Conservation (phyloP, 257 asterid species). For the Solanum sejunctum region DNA sequence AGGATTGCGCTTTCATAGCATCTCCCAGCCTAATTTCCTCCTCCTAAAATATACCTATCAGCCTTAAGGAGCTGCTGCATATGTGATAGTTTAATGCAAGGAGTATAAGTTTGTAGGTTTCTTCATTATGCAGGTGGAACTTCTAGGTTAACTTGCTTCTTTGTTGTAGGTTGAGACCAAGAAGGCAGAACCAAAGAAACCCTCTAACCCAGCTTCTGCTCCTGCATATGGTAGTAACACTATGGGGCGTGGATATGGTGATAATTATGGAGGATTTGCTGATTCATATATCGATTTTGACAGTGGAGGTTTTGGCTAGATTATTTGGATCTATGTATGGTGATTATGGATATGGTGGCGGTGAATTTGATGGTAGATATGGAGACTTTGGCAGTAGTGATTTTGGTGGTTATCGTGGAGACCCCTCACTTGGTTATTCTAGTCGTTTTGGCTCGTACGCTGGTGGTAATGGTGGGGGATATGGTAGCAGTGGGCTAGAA, state of each 20-base stretch:
- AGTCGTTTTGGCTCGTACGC: conserved; percentile 75
- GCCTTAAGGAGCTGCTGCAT: not conserved
- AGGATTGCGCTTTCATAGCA: not conserved
- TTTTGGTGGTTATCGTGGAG: conserved; percentile 65
- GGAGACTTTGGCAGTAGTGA: conserved; percentile 72
- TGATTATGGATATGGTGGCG: conserved; percentile 58
- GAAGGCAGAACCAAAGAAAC: conserved; percentile 99
- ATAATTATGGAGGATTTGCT: conserved; percentile 66
- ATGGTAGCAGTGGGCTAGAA: conserved; percentile 59
- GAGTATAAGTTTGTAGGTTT: not conserved
- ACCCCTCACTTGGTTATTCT: conserved; percentile 62
- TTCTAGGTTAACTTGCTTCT: conserved; percentile 93
- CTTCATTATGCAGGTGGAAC: conserved; percentile 26
- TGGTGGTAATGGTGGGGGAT: conserved; percentile 63
- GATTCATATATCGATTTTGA: conserved; percentile 58
- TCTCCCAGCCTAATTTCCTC: not conserved
- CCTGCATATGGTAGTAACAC: conserved; percentile 83
- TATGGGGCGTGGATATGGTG: conserved; percentile 83
- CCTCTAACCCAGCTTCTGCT: conserved; percentile 82
- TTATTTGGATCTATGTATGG: conserved; percentile 77
- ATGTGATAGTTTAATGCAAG: not conserved
- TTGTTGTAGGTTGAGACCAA: conserved; percentile 99
- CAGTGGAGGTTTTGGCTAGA: conserved; percentile 86
- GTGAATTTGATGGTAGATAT: conserved; percentile 84
- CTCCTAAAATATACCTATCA: not conserved